Conservation (phyloP, 2,329 filamentous ascomycete genomes). For the Hymenoscyphus fructigenus region DNA sequence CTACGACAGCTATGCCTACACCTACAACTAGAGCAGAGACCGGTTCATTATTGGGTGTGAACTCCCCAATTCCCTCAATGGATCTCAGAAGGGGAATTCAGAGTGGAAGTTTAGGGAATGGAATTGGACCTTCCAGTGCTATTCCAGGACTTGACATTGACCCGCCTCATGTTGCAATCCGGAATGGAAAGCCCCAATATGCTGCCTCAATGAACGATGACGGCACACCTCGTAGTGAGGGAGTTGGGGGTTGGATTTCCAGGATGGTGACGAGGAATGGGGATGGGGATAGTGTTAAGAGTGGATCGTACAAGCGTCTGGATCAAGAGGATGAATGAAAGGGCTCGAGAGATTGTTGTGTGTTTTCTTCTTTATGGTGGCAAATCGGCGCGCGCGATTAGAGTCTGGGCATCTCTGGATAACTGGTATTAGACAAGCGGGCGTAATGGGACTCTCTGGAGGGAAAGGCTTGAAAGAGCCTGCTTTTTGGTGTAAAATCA, state of each 20-base stretch:
- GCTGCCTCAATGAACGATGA: conserved; percentile 29
- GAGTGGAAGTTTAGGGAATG: conserved; percentile 32
- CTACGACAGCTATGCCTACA: conserved; percentile 78
- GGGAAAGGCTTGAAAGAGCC: neutral
- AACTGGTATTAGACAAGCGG: conserved; percentile 15
- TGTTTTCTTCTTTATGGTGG: neutral
- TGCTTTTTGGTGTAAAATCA: conserved; percentile 17
- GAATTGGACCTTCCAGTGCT: conserved; percentile 59
- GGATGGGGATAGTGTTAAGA: conserved; percentile 34
- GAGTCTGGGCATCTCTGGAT: neutral
- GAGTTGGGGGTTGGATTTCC: conserved; percentile 68
- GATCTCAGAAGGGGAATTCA: conserved; percentile 60
- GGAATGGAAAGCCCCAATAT: conserved; percentile 49
- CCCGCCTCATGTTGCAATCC: conserved; percentile 62
- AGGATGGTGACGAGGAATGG: conserved; percentile 58
- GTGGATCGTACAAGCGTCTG: conserved; percentile 37
- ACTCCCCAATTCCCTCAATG: conserved; percentile 78
- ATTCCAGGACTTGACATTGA: conserved; percentile 84
- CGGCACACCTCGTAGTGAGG: conserved; percentile 41
- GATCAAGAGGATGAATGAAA: conserved; percentile 42
- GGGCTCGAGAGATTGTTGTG: neutral
- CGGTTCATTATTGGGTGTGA: conserved; percentile 74
- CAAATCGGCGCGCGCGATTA: too few relatives aligned
- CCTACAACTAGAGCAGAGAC: conserved; percentile 76
- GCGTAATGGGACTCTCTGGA: conserved; percentile 13